A percentile compares a stretch with the other conserved stretches of the same genome.
phyloP scores from a whole-genome alignment of 805 yeast species.

The Starmera caribaea region DNA sequence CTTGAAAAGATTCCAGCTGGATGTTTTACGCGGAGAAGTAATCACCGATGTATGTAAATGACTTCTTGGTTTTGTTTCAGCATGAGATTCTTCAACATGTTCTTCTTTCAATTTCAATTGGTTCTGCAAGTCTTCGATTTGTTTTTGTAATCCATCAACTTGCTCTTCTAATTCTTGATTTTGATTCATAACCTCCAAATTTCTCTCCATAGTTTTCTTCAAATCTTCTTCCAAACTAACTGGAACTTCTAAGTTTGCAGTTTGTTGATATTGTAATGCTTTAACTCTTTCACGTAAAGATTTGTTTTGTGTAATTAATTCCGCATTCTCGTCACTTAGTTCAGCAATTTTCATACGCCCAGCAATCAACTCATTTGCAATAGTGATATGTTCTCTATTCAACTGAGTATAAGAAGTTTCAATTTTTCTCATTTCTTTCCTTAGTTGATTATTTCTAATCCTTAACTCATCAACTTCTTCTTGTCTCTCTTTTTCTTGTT shows the following conservation, averaged over 20 bases:
- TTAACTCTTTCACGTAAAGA: slow-evolving; percentile 30
- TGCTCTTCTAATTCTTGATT: slow-evolving; percentile 49
- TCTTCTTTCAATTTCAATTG: slow-evolving; percentile 2
- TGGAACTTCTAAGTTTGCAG: slow-evolving; percentile 28
- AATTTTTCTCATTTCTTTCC: slow-evolving; percentile 61
- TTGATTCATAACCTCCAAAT: slow-evolving; percentile 55
- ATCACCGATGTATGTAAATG: background rate
- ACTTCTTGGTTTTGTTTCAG: background rate
- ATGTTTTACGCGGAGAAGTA: slow-evolving; percentile 8
- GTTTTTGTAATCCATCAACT: slow-evolving; percentile 32
- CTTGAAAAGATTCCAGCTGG: slow-evolving; percentile 15
- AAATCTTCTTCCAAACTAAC: slow-evolving; percentile 39
- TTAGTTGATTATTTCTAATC: slow-evolving; percentile 58
- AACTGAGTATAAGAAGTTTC: slow-evolving; percentile 61
- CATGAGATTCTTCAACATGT: too few species aligned
- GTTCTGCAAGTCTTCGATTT: slow-evolving; percentile 26
- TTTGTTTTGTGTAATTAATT: slow-evolving; percentile 38
- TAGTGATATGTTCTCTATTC: slow-evolving; percentile 74
- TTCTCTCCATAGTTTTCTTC: slow-evolving; percentile 49
- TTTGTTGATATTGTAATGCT: slow-evolving; percentile 17
- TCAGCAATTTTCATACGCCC: slow-evolving; percentile 70
- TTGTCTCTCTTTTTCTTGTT: slow-evolving; percentile 50
- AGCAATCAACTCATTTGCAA: slow-evolving; percentile 81
- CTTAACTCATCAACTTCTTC: slow-evolving; percentile 63
- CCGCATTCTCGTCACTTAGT: slow-evolving; percentile 63